Percentiles rank a stretch among this genome's conserved stretches.
Conservation (phyloP, 352 stramenopile species). For the Blastocystis sp. region DNA sequence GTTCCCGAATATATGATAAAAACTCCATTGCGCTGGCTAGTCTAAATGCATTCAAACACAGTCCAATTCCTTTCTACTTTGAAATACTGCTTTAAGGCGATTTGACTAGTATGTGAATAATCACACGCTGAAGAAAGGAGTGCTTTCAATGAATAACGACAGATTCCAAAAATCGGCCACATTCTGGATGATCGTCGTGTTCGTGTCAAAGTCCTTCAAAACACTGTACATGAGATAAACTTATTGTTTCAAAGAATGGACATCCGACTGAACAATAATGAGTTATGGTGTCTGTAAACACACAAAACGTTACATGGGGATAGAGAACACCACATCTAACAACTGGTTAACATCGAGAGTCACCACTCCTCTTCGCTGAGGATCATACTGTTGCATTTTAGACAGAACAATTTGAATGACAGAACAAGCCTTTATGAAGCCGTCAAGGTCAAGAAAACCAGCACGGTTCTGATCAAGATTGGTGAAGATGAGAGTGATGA, state of each 20-base stretch:
- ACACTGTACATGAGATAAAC: too few relatives aligned
- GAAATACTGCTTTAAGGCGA: too few relatives aligned
- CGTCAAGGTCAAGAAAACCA: constrained; percentile 45
- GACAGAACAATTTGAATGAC: constrained; percentile 31
- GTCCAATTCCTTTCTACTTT: too few relatives aligned
- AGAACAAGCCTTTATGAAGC: constrained; percentile 52
- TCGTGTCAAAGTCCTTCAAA: too few relatives aligned
- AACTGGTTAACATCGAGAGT: constrained; percentile 45
- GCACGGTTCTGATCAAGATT: constrained; percentile 20
- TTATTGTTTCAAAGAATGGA: too few relatives aligned
- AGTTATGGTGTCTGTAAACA: neutral
- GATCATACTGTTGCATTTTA: constrained; percentile 59
- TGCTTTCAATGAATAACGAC: too few relatives aligned
- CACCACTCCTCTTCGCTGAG: neutral
- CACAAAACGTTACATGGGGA: constrained; percentile 19
- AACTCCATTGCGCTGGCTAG: constrained; percentile 46
- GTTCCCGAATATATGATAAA: constrained; percentile 59
- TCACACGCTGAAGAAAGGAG: too few relatives aligned
- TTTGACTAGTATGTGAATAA: too few relatives aligned
- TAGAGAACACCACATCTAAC: constrained; percentile 34
- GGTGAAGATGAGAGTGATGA: constrained; percentile 9
- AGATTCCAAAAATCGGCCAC: too few relatives aligned
- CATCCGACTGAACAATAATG: too few relatives aligned
- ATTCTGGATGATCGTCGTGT: too few relatives aligned
- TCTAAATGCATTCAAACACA: neutral